phyloP scores from a whole-genome alignment of 2,329 filamentous ascomycete species.

The Colletotrichum somersetense region DNA sequence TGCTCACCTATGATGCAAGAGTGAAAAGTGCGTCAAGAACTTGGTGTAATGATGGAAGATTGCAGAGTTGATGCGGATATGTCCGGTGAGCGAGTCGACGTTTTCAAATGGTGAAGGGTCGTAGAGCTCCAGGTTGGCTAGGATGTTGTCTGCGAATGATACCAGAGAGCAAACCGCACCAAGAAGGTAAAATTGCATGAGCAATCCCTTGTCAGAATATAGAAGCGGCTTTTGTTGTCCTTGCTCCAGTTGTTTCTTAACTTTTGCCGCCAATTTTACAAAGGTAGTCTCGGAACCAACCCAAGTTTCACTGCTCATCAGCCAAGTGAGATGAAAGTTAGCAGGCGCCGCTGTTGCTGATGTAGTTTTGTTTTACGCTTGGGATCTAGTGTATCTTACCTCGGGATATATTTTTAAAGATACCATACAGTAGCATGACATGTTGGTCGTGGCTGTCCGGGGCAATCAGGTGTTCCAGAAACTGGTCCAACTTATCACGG shows the following conservation, averaged over 20 bases:
- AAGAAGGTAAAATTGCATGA: slow-evolving; percentile 24
- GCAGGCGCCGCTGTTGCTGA: background rate
- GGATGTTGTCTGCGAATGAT: slow-evolving; percentile 13
- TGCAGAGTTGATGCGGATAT: slow-evolving; percentile 25
- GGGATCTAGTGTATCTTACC: background rate
- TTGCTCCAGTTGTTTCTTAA: slow-evolving; percentile 10
- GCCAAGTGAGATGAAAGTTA: background rate
- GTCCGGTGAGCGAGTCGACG: slow-evolving; percentile 15
- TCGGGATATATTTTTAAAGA: slow-evolving; percentile 27
- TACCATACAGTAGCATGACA: slow-evolving; percentile 23
- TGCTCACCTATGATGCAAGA: slow-evolving; percentile 19
- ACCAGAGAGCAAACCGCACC: background rate
- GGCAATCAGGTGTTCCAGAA: slow-evolving; percentile 15
- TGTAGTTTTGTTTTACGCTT: no score
- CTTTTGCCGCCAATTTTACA: slow-evolving; percentile 10
- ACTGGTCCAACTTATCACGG: slow-evolving; percentile 8
- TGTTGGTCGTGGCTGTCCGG: slow-evolving; percentile 25
- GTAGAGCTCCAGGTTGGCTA: slow-evolving; percentile 21
- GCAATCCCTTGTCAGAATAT: slow-evolving; percentile 23
- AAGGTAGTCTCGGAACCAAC: slow-evolving; percentile 1
- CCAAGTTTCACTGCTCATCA: slow-evolving; percentile 29
- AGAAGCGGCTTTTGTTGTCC: background rate
- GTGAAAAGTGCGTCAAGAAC: slow-evolving; percentile 15
- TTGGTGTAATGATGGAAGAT: slow-evolving; percentile 27
- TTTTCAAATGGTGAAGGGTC: slow-evolving; percentile 15